Percentiles rank a stretch among this genome's conserved stretches.
Evolutionary conservation across 2,329 filamentous ascomycete species (phyloP).

Genomic region (Geosmithia flava): DNA sequence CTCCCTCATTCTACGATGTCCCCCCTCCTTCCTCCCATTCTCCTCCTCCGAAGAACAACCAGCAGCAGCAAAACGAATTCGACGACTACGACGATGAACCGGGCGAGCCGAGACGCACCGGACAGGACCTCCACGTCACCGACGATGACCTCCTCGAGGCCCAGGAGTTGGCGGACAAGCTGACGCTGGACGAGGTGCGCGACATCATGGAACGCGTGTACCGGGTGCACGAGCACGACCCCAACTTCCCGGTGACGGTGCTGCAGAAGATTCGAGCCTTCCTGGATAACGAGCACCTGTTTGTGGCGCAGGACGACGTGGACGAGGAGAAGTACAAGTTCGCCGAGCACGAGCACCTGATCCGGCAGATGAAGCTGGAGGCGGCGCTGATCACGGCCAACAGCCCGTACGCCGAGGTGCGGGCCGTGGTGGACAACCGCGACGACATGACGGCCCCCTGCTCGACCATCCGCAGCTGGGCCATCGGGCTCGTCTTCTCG

Average conservation of each 20-base stretch:
- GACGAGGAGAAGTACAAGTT: slow-evolving; percentile 22
- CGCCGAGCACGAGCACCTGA: slow-evolving; percentile 32
- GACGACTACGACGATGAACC: background rate
- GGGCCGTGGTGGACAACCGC: slow-evolving; percentile 42
- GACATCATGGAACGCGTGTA: slow-evolving; percentile 27
- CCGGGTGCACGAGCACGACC: slow-evolving; percentile 27
- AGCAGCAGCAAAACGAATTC: background rate
- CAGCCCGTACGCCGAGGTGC: slow-evolving; percentile 44
- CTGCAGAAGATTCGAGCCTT: slow-evolving; percentile 27
- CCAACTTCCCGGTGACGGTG: slow-evolving; percentile 26
- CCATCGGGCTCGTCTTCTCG: slow-evolving; percentile 38
- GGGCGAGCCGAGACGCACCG: background rate
- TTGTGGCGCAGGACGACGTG: slow-evolving; percentile 9
- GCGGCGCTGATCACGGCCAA: slow-evolving; percentile 41
- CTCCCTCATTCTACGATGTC: background rate
- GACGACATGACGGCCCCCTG: slow-evolving; percentile 35
- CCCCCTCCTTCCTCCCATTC: background rate
- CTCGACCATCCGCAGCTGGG: slow-evolving; percentile 43
- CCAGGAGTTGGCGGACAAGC: slow-evolving; percentile 27
- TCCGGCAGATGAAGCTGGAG: slow-evolving; percentile 42
- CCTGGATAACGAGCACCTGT: slow-evolving; percentile 29
- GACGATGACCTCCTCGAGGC: slow-evolving; percentile 32
- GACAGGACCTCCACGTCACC: slow-evolving; percentile 28
- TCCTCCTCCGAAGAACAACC: background rate
- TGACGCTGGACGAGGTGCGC: slow-evolving; percentile 28